Conservation (phyloP, 495 filamentous ascomycete species). For the Cenococcum geophilum region DNA sequence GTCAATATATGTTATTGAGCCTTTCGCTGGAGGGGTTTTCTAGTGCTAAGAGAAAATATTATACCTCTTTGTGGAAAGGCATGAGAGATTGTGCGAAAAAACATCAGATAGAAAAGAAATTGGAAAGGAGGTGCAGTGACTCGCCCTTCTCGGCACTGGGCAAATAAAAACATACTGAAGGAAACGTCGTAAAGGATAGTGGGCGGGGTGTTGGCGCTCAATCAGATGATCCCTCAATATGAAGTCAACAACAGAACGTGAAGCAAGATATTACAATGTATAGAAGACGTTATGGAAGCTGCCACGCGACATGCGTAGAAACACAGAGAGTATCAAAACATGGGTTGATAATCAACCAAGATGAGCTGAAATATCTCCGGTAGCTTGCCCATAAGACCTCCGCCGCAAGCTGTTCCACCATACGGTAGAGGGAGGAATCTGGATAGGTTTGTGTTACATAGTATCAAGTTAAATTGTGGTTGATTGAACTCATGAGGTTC, state of each 20-base stretch:
- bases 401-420: neutral
- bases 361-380: conserved; percentile 1
- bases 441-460: conserved; percentile 3
- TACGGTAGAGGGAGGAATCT: neutral
- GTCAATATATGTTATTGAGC: neutral
- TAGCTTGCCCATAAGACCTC: neutral
- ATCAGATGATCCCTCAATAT: no score
- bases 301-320: neutral
- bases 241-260: neutral
- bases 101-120: neutral
- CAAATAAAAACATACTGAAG: neutral
- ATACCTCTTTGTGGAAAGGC: neutral
- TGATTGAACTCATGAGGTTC: neutral
- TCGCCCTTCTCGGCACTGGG: neutral
- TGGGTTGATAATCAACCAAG: neutral
- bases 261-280: neutral
- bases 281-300: neutral
- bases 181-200: neutral
- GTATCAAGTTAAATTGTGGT: conserved; percentile 1
- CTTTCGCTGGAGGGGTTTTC: no score
- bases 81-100: neutral
- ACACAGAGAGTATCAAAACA: neutral
- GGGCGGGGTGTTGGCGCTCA: neutral
- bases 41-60: no score
- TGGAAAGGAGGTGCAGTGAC: neutral